Base-by-base conservation (phyloP, 139 green algal genomes). In the Zygnema cylindricum region DNA sequence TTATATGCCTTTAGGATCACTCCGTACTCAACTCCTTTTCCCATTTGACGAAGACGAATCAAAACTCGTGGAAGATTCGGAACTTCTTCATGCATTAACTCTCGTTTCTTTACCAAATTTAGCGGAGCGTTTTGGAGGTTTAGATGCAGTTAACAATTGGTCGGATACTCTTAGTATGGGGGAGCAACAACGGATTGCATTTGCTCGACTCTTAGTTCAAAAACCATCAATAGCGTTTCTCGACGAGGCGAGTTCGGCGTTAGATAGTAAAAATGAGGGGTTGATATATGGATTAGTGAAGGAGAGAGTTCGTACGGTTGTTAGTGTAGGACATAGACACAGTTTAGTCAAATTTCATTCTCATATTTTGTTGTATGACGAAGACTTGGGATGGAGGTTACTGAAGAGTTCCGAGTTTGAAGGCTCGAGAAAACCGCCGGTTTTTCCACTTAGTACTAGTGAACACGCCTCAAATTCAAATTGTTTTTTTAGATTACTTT, bases 151-250 rank as follows among this genome's bases (percentile, higher is more conserved):
- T 0, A 69, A 49, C 33, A 76, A 93, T 43, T 93, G 88, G 82
- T 76, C 90, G 2, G 90, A 90, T 57, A 79, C 90, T 75, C 87
- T 93, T 1, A 86, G 69, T 38, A 42, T 73, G n/a, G 91, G 96
- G 0, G 96, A 99, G 93, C 96, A 98, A 92, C 96, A 98, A 92
- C 91, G 96, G 0, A 79, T 98, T 25, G 95, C 95, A 0, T 94
- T 97, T 42, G 91, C 95, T 57, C 91, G 96, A 30, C 89, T 98
- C 81, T 94, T 98, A 69, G 86, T 95, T 76, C 93, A 95, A 40
- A 57, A 39, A 16, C 89, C 69, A 0, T 30, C 81, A 32, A 54
- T 85, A 16, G 89, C 85, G 11, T 93, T 93, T 82, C 54, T 93
- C 41, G 89, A 93, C 83, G 89, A 93, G 85, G 85, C 89, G 32